Base-by-base conservation (phyloP, 1,284 basidiomycete genomes). In the Flammula alnicola region DNA sequence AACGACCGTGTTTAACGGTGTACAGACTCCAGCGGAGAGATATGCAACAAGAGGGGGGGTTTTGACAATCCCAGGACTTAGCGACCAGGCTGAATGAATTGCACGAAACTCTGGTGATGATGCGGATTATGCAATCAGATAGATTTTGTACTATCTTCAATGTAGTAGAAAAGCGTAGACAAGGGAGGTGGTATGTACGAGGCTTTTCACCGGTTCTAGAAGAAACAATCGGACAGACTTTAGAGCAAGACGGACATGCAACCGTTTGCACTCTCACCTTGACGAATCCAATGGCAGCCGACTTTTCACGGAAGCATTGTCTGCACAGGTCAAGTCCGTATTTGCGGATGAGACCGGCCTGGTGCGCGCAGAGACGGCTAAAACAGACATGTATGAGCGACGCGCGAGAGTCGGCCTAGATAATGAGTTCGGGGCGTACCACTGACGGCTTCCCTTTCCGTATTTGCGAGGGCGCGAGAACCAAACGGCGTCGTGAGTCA, bases 281-380 rank as follows among this genome's bases (percentile, higher is more conserved):
- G 71, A 82, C 77, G 82, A 97, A 97, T 58, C 94, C 95, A 68
- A 97, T 96, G 60, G 89, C 88, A 64, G 86, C 82, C 56, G 92
- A 83, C 79, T 95, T 95, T 80, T 97, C 95, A 65, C 95, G 91
- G 90, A 97, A 97, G 78, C 94, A 97, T 77, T 97, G 94, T 74
- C 94, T 91, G 81, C 94, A 97, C 65, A 96, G 89, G 78, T 96
- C 92, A 66, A 97, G 84, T 52, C 93, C 93, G 77, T 93, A 93
- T 74, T 92, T 92, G 72, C 88, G 91, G 76, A 98, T 93, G 71
- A 97, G 85, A 89, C 94, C 94, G 65, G 93, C 94, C 74, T 92
- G 91, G 78, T 98, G 94, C 41, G 91, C 89, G 70, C 94, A 98
- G 69, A 94, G 91, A 70, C 95, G 93, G 84, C 92, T 94, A 58